phyloP scores from a whole-genome alignment of 192 early-diverging fungal species.

The Chytriomyces hyalinus region DNA sequence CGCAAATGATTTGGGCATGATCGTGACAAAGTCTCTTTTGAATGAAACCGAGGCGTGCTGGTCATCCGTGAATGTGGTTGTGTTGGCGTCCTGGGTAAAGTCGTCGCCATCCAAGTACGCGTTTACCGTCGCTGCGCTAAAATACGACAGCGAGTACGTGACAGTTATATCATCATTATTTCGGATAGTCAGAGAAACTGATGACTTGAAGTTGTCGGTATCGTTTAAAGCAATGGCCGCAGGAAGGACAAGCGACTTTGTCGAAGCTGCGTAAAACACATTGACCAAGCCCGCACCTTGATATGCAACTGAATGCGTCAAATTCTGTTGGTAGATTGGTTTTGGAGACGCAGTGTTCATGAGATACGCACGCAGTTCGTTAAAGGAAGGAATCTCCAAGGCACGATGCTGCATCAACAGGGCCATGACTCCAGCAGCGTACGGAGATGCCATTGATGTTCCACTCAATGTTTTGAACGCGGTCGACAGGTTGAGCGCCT shows the following conservation, averaged over 20 bases:
- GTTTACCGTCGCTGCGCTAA: constrained; percentile 28
- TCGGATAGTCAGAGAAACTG: constrained; percentile 24
- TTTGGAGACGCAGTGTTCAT: constrained; percentile 60
- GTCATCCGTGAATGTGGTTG: constrained; percentile 27
- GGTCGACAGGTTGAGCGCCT: not conserved
- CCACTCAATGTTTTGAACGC: constrained; percentile 51
- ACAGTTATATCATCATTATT: constrained; percentile 29
- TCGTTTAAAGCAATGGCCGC: constrained; percentile 44
- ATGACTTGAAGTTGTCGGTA: constrained; percentile 28
- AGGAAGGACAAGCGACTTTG: constrained; percentile 60
- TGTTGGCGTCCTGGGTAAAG: constrained; percentile 19
- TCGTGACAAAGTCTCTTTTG: not conserved
- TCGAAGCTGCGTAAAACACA: constrained; percentile 61
- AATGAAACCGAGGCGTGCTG: constrained; percentile 4
- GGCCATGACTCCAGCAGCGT: constrained; percentile 72
- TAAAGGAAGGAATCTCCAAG: constrained; percentile 7
- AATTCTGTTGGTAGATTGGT: constrained; percentile 41
- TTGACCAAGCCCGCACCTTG: constrained; percentile 81
- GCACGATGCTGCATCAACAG: constrained; percentile 63
- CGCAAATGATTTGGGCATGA: not conserved
- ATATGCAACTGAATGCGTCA: constrained; percentile 61
- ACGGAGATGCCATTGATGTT: constrained; percentile 84
- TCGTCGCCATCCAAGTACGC: constrained; percentile 27
- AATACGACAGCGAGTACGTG: constrained; percentile 33
- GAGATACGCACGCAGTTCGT: constrained; percentile 44